phyloP scores from a whole-genome alignment of 2,329 filamentous ascomycete species.

The Talaromyces albobiverticillius region DNA sequence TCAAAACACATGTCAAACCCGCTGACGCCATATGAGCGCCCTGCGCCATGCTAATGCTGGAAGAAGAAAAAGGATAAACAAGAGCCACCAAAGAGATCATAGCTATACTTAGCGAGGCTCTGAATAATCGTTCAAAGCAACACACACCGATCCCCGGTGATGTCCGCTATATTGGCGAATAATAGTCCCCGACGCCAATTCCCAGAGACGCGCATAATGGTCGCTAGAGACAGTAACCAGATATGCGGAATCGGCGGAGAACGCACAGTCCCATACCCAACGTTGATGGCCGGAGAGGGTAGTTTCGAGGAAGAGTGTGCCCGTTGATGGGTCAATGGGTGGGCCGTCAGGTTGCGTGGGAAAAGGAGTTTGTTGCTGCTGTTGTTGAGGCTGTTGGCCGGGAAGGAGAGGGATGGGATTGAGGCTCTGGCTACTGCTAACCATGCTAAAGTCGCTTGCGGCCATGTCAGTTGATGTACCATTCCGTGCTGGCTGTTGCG shows the following conservation, averaged over 20 bases:
- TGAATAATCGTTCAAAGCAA: slow-evolving; percentile 82
- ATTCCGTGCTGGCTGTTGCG: slow-evolving; percentile 3
- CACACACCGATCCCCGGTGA: slow-evolving; percentile 86
- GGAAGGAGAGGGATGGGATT: slow-evolving; percentile 19
- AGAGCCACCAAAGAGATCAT: neutral
- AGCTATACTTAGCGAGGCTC: slow-evolving; percentile 38
- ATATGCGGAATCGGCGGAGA: slow-evolving; percentile 89
- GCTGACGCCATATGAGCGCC: slow-evolving; percentile 11
- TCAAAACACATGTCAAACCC: neutral
- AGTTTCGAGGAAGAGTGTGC: slow-evolving; percentile 74
- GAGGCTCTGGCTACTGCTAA: slow-evolving; percentile 2
- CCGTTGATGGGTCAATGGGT: slow-evolving; percentile 40
- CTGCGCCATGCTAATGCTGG: slow-evolving; percentile 25
- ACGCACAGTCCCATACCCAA: slow-evolving; percentile 97
- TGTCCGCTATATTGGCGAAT: slow-evolving; percentile 96
- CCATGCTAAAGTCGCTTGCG: slow-evolving; percentile 14
- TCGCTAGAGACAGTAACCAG: slow-evolving; percentile 90
- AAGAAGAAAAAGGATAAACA: slow-evolving; percentile 11
- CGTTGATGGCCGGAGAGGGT: slow-evolving; percentile 87
- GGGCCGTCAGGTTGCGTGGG: slow-evolving; percentile 36
- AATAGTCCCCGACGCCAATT: slow-evolving; percentile 79
- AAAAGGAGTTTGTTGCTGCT: slow-evolving; percentile 21
- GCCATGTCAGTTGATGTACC: slow-evolving; percentile 11
- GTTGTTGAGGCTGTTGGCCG: slow-evolving; percentile 20
- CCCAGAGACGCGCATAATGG: slow-evolving; percentile 90